Evolutionary conservation across 495 filamentous ascomycete genomes (phyloP), one percentile per base, ranked within the genome.

Genomic region (Podospora appendiculata): DNA sequence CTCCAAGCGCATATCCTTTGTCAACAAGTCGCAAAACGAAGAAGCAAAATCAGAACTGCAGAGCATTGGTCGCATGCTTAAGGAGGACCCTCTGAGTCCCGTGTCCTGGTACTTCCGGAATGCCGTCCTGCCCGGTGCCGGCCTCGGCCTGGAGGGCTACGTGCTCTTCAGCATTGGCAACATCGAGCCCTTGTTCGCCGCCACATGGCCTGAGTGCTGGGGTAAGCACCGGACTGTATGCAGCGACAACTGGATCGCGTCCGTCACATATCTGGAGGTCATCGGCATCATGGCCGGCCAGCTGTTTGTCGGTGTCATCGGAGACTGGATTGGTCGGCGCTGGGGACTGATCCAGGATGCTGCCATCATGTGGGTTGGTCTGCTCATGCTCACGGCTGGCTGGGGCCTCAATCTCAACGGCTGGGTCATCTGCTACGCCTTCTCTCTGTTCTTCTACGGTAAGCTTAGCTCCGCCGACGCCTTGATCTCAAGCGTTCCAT

Each of bases 91-190:
- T 17, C 72, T 94, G 17, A 85, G 82, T 45, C 89, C 89, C 0
- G 44, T 95, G 32, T 76, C 76, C n/a, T 90, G 81, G 72, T 95
- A 95, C 62, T 83, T 90, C 68, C 79, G 79, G 58, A 93, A 94
- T 63, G 89, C 89, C 72, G 83, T 96, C 41, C 76, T 96, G 36
- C 90, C 89, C 45, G 90, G 90, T 69, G 88, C 88, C 55, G 90
- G 90, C 68, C 78, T 96, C 32, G 82, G 87, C 60, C 77, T 96
- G 17, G 90, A 96, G 77, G 89, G 88, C 61, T 95, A 95, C 69
- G 89, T 95, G 39, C 79, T 96, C 33, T 96, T 96, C 79, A 94
- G 89, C 50, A 95, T 96, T 56, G 90, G 90, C 60, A 94, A 92
- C 67, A 65, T 95, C 50, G 81, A 81, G 59, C 86, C 90, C 4